Percentiles rank a stretch among this genome's conserved stretches.
Evolutionary conservation across 371 early-diverging fungal genomes (phyloP).

Genomic region (Rhizopus arrhizus): DNA sequence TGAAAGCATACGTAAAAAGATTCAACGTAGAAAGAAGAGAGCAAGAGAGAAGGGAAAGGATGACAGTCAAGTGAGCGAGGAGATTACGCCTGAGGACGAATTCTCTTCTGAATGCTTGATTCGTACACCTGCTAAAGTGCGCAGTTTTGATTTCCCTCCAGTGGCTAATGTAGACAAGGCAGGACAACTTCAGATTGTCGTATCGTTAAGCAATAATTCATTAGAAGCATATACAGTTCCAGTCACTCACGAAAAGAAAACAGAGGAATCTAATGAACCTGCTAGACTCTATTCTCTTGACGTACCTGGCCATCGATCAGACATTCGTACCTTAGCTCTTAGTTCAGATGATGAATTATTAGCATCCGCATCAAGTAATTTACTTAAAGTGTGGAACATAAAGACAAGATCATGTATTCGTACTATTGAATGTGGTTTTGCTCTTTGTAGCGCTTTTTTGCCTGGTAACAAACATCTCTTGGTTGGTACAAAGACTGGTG

Average conservation of each 20-base stretch:
- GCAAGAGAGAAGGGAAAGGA: conserved; percentile 77
- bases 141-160: conserved; percentile 77
- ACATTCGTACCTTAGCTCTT: conserved; percentile 84
- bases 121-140: conserved; percentile 70
- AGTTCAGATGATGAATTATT: conserved; percentile 86
- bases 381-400: conserved; percentile 89
- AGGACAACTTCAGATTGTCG: conserved; percentile 56
- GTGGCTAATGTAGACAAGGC: conserved; percentile 56
- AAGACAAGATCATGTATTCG: conserved; percentile 80
- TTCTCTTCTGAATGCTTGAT: conserved; percentile 64
- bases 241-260: conserved; percentile 51
- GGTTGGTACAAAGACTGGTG: conserved; percentile 90
- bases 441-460: conserved; percentile 84
- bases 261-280: conserved; percentile 54
- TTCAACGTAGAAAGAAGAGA: conserved; percentile 79
- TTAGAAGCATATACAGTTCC: conserved; percentile 70
- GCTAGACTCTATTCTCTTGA: conserved; percentile 70
- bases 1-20: conserved; percentile 80
- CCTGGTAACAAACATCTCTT: conserved; percentile 88
- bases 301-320: conserved; percentile 87
- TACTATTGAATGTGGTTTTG: conserved; percentile 85
- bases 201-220: conserved; percentile 72
- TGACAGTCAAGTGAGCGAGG: conserved; percentile 46
- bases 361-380: conserved; percentile 78
- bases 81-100: conserved; percentile 71